A percentile compares a stretch with the other conserved stretches of the same genome.
Evolutionary conservation across 2,329 filamentous ascomycete genomes (phyloP).

Genomic region (Colletotrichum musicola): DNA sequence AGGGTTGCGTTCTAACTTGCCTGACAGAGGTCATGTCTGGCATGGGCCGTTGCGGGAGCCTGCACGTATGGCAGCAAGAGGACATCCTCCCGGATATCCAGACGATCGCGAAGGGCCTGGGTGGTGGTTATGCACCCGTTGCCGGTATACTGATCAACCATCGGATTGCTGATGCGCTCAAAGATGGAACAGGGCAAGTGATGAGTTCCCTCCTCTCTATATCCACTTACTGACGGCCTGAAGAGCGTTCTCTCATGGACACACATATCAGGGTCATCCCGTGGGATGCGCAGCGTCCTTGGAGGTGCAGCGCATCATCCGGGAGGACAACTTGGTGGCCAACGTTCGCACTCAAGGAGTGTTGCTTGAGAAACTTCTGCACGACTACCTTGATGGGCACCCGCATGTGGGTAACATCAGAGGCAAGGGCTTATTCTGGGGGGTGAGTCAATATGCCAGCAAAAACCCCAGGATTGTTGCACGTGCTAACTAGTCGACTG

Average conservation of each 20-base stretch:
- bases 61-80: constrained; percentile 44
- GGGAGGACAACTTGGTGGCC: constrained; percentile 67
- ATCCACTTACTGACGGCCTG: not conserved
- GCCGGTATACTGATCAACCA: constrained; percentile 66
- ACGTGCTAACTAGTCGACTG: constrained; percentile 1
- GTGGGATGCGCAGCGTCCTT: constrained; percentile 71
- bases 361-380: constrained; percentile 37
- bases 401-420: constrained; percentile 47
- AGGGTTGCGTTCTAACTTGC: not conserved
- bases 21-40: constrained; percentile 47
- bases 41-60: constrained; percentile 27
- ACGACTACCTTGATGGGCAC: constrained; percentile 42
- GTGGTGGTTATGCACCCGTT: constrained; percentile 67
- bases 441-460: constrained; percentile 31
- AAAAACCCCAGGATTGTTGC: not conserved
- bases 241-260: constrained; percentile 61
- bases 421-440: constrained; percentile 49
- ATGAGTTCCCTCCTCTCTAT: constrained; percentile 26
- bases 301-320: constrained; percentile 71
- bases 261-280: constrained; percentile 73
- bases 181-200: constrained; percentile 55
- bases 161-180: constrained; percentile 62
- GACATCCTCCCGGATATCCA: constrained; percentile 64
- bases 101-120: constrained; percentile 70
- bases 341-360: constrained; percentile 69